A percentile compares a stretch with the other conserved stretches of the same genome.
Evolutionary conservation across 495 filamentous ascomycete genomes (phyloP).

Genomic region (Aspergillus incahuasiensis): DNA sequence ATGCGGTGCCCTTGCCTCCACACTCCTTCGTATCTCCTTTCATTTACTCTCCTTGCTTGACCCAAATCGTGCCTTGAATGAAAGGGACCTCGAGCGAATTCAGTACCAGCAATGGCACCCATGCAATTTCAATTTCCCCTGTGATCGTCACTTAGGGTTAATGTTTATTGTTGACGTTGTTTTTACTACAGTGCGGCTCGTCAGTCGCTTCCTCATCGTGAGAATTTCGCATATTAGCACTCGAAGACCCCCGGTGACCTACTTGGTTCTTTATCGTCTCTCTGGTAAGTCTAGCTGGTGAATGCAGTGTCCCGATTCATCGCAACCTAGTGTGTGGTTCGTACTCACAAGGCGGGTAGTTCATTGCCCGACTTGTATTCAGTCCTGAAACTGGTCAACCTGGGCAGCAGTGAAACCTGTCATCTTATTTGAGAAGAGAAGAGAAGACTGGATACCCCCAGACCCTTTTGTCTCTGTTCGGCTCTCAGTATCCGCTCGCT

Average conservation of each 20-base stretch:
- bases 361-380: conserved; percentile 19
- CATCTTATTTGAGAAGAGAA: conserved; percentile 11
- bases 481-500: conserved; percentile 7
- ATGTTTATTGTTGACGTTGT: conserved; percentile 41
- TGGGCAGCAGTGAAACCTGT: conserved; percentile 9
- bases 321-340: conserved; percentile 20
- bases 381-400: conserved; percentile 11
- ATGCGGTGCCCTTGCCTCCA: conserved; percentile 39
- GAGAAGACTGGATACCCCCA: conserved; percentile 19
- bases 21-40: conserved; percentile 29
- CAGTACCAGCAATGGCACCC: conserved; percentile 21
- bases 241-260: conserved; percentile 20
- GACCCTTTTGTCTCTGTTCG: conserved; percentile 24
- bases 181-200: conserved; percentile 20
- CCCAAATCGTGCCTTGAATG: conserved; percentile 28
- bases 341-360: conserved; percentile 35
- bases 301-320: conserved; percentile 33
- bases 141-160: conserved; percentile 12
- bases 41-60: conserved; percentile 36
- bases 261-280: conserved; percentile 12
- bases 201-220: conserved; percentile 20
- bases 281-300: conserved; percentile 32
- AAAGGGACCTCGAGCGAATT: conserved; percentile 30
- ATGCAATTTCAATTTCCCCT: conserved; percentile 18
- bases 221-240: conserved; percentile 34